phyloP scores from a whole-genome alignment of 1,139 yeast species.

The Zygosaccharomyces sapae region DNA sequence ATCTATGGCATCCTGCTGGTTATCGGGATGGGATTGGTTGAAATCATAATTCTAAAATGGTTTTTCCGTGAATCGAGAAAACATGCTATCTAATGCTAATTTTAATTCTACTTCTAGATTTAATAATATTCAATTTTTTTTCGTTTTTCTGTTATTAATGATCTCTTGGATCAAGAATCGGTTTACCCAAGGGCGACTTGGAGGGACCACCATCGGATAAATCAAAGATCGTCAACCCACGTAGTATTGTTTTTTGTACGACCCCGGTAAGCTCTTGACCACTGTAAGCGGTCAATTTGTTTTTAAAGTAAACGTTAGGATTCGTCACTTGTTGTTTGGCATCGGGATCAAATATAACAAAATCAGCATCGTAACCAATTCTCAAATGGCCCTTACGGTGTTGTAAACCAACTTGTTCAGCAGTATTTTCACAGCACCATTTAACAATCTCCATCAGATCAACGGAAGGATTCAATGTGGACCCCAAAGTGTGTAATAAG shows the following conservation, averaged over 20 bases:
- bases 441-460: constrained; percentile 57
- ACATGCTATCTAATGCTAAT: constrained; percentile 53
- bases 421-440: constrained; percentile 83
- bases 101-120: background rate
- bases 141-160: background rate
- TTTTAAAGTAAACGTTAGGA: constrained; percentile 64
- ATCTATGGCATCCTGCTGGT: constrained; percentile 74
- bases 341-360: constrained; percentile 70
- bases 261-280: constrained; percentile 66
- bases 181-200: constrained; percentile 51
- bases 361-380: constrained; percentile 81
- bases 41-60: constrained; percentile 77
- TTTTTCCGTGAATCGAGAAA: constrained; percentile 83
- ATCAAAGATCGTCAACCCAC: constrained; percentile 68
- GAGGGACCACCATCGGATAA: constrained; percentile 51
- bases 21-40: constrained; percentile 82
- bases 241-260: constrained; percentile 70
- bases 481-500: constrained; percentile 70
- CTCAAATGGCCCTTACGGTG: constrained; percentile 67
- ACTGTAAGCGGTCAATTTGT: constrained; percentile 81
- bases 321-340: constrained; percentile 54
- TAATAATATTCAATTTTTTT: background rate
- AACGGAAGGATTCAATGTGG: constrained; percentile 50
- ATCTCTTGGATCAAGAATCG: constrained; percentile 52
- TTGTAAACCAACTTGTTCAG: constrained; percentile 74